Evolutionary conservation across 352 stramenopile genomes (phyloP).

Genomic region (Globisporangium irregulare): DNA sequence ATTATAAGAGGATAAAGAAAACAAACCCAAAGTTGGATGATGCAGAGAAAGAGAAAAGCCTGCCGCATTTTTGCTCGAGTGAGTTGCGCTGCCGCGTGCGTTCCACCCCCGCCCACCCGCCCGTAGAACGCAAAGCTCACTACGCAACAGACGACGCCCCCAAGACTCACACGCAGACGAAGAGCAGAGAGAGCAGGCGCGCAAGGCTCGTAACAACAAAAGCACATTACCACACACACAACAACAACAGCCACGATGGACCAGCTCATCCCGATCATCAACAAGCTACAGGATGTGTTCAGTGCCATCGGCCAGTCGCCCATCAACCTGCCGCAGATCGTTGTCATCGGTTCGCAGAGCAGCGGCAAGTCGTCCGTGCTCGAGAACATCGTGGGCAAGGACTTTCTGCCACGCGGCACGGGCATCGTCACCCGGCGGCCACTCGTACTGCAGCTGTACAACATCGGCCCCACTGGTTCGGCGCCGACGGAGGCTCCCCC

Average conservation of each 20-base stretch:
- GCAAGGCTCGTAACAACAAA: background rate
- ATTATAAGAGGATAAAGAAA: no score
- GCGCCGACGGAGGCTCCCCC: constrained; percentile 20
- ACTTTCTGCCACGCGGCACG: constrained; percentile 96
- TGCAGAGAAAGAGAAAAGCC: background rate
- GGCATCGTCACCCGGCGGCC: constrained; percentile 98
- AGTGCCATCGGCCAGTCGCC: constrained; percentile 93
- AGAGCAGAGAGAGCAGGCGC: background rate
- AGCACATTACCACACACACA: background rate
- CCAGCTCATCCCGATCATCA: constrained; percentile 99
- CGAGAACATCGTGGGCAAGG: constrained; percentile 94
- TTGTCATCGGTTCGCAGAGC: constrained; percentile 97
- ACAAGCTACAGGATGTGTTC: constrained; percentile 99
- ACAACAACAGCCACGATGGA: constrained; percentile 84
- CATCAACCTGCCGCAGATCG: constrained; percentile 98
- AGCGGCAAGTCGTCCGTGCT: constrained; percentile 96
- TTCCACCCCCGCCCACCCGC: background rate
- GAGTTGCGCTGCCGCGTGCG: background rate
- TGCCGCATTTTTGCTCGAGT: background rate
- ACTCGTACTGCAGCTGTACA: constrained; percentile 98
- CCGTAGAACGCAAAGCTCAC: background rate
- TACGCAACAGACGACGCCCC: background rate
- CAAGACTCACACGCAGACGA: background rate
- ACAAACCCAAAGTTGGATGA: no score
- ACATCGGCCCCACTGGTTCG: constrained; percentile 45